Evolutionary conservation across 768 basidiomycete species (phyloP).

Genomic region (Pleurotus tuoliensis): DNA sequence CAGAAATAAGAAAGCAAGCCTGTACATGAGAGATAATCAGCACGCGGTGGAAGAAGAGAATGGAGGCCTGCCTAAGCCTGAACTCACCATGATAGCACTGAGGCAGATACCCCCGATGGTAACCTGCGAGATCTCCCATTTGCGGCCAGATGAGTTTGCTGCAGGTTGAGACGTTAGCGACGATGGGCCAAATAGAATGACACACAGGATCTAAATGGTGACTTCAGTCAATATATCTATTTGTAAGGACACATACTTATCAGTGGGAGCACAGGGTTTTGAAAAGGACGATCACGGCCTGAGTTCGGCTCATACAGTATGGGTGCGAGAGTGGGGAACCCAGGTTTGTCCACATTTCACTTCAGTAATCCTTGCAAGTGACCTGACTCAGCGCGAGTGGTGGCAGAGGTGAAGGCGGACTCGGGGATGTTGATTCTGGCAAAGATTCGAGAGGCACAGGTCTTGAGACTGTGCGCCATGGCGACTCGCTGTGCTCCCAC

Average conservation of each 20-base stretch:
- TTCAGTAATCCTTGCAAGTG: not conserved
- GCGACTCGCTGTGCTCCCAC: not conserved
- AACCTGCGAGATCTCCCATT: not conserved
- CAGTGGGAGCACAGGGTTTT: not conserved
- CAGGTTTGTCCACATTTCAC: not conserved
- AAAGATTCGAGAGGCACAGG: not conserved
- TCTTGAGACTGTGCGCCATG: not conserved
- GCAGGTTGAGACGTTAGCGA: not conserved
- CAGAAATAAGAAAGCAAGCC: not conserved
- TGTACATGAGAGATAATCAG: not conserved
- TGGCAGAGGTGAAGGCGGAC: not conserved
- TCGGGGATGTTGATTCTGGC: not conserved
- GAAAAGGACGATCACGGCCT: not conserved
- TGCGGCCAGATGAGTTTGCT: not conserved
- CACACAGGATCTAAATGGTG: too few relatives aligned
- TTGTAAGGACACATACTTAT: not conserved
- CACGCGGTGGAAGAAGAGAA: not conserved
- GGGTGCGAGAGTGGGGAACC: not conserved
- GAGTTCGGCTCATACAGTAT: not conserved
- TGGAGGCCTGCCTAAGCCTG: not conserved
- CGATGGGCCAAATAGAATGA: too few relatives aligned
- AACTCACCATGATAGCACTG: not conserved
- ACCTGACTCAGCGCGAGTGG: not conserved
- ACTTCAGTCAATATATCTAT: not conserved
- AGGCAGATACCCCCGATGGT: not conserved